Base-by-base conservation (phyloP, 345 rosid genomes). In the Hevea brasiliensis region DNA sequence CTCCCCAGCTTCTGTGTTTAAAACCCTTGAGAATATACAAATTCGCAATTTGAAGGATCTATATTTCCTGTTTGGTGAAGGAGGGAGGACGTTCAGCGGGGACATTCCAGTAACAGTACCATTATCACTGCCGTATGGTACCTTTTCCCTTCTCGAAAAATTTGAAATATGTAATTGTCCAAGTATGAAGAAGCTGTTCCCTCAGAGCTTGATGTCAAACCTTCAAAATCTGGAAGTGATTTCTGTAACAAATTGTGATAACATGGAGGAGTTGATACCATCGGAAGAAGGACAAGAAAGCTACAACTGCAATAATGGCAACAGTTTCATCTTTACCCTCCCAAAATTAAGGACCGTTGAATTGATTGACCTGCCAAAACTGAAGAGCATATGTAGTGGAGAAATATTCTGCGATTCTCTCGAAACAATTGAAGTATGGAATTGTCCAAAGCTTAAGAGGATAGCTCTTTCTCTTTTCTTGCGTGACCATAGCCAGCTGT, bases 191-290 rank as follows among this genome's bases (percentile, higher is more conserved):
- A n/a, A n/a, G n/a, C n/a, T n/a, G n/a, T n/a, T n/a, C n/a, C n/a
- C n/a, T n/a, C n/a, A n/a, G n/a, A n/a, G n/a, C n/a, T n/a, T n/a
- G 59, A 42, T 65, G 66, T 26, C 15, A 2, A 0, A 58, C 70
- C 73, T 73, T 26, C 69, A 61, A 3, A 79, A 71, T 51, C 50
- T 79, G 42, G 74, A 71, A 54, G 50, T 18, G 2, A 35, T 82
- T 40, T 0, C 0, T 0, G 64, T 79, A 3, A 0, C 61, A 8
- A 62, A 27, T 13, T 75, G 80, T 61, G 1, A 10, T 0, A 8
- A 66, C 37, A 3, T 77, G 68, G 48, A 17, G 27, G 45, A 4
- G 18, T 21, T 20, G 14, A 44, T 57, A 7, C 32, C 59, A 3
- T 7, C 10, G 11, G 59, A 21, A 55, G 59, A 57, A 57, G 61